Percentiles rank a stretch among this genome's conserved stretches.
phyloP scores from a whole-genome alignment of 176 grass and related monocot genomes.

The Echinochloa phyllopogon region DNA sequence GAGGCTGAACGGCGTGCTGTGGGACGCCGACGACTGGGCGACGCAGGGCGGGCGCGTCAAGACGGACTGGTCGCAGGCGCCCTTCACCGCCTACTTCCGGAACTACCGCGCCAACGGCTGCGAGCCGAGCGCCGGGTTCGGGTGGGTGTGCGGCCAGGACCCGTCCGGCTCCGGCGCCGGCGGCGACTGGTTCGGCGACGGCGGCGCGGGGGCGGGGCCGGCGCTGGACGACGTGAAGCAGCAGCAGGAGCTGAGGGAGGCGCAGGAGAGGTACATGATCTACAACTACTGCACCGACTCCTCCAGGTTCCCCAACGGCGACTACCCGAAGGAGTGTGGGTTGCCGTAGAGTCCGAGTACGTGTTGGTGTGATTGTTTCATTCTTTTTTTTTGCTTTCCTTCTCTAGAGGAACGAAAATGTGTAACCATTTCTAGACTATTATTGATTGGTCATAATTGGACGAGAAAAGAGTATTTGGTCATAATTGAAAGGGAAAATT shows the following conservation, averaged over 20 bases:
- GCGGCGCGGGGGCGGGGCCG: neutral
- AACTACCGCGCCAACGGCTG: conserved; percentile 49
- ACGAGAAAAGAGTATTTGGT: neutral
- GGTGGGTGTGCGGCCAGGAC: conserved; percentile 45
- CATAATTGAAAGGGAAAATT: neutral
- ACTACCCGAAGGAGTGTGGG: conserved; percentile 51
- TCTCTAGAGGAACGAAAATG: neutral
- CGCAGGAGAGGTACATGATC: conserved; percentile 48
- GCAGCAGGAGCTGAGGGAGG: conserved; percentile 45
- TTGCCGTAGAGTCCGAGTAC: neutral
- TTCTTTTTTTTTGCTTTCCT: conserved; percentile 3
- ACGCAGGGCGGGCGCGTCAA: conserved; percentile 55
- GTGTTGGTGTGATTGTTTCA: conserved; percentile 31
- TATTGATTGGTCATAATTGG: neutral
- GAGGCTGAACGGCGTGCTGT: conserved; percentile 46
- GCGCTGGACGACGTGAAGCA: conserved; percentile 27
- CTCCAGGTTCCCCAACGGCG: conserved; percentile 48
- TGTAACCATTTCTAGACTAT: conserved; percentile 24
- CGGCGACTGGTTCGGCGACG: conserved; percentile 35
- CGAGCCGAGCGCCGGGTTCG: neutral
- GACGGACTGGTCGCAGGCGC: conserved; percentile 63
- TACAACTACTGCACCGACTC: conserved; percentile 57
- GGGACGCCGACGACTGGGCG: conserved; percentile 58
- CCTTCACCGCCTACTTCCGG: conserved; percentile 52
- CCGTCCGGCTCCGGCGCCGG: neutral